Evolutionary conservation across 75 land plant genomes (phyloP).

Genomic region (Sequoiadendron giganteum): DNA sequence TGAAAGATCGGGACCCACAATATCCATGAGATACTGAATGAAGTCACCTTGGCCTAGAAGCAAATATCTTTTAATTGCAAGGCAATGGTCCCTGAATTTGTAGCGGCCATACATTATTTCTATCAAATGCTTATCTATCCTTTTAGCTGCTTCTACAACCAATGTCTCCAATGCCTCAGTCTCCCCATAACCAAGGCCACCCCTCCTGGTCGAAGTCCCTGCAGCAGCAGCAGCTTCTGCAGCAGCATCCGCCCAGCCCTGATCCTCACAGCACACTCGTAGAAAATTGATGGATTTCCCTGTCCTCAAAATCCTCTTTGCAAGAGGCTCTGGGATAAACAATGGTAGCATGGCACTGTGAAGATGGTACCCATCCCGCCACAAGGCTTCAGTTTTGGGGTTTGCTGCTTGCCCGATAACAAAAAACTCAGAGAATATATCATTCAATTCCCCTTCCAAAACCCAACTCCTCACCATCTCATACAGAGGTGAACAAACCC

Average conservation of each 20-base stretch:
- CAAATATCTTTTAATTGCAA: constrained; percentile 93
- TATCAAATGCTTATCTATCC: constrained; percentile 87
- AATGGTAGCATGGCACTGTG: constrained; percentile 89
- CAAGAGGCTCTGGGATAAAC: constrained; percentile 88
- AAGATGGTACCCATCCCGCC: constrained; percentile 93
- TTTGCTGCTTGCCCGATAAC: constrained; percentile 72
- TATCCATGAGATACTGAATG: constrained; percentile 96
- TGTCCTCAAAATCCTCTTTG: constrained; percentile 92
- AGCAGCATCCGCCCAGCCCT: constrained; percentile 92
- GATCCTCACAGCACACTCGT: constrained; percentile 97
- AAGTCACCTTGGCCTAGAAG: constrained; percentile 98
- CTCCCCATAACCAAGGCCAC: constrained; percentile 95
- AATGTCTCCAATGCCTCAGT: constrained; percentile 90
- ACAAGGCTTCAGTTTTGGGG: constrained; percentile 77
- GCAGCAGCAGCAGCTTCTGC: constrained; percentile 85
- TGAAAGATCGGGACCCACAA: constrained; percentile 96
- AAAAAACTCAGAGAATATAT: constrained; percentile 87
- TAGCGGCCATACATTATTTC: constrained; percentile 78
- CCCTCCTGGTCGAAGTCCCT: constrained; percentile 77
- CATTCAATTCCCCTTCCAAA: constrained; percentile 96
- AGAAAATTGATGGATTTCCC: constrained; percentile 98
- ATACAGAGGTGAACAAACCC: constrained; percentile 93
- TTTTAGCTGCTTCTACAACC: constrained; percentile 88
- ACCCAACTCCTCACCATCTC: constrained; percentile 99
- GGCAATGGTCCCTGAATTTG: constrained; percentile 90